Conservation (phyloP, 139 green algal genomes). For the Ettlia oleoabundans region DNA sequence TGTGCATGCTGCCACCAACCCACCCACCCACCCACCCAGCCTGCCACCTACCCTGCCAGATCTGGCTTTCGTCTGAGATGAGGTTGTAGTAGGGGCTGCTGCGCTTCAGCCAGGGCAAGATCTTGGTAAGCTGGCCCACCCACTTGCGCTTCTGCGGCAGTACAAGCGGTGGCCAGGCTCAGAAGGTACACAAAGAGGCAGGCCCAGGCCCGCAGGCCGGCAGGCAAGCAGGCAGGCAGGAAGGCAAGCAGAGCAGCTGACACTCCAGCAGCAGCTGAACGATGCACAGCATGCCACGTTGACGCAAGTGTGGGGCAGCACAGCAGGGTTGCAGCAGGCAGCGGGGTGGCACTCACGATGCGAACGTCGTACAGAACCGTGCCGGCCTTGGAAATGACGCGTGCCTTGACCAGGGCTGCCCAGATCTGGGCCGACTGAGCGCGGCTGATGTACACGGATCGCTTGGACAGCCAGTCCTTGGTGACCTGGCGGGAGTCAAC, state of each 20-base stretch:
- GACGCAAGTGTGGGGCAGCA: background rate
- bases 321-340: background rate
- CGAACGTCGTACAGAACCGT: conserved; percentile 5
- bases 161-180: background rate
- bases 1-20: background rate
- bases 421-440: background rate
- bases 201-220: too few species aligned
- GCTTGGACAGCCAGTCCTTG: background rate
- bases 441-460: conserved; percentile 15
- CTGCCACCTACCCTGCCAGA: conserved; percentile 39
- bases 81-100: conserved; percentile 11
- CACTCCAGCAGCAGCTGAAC: too few species aligned
- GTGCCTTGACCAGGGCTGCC: background rate
- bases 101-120: conserved; percentile 9
- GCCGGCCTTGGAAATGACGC: background rate
- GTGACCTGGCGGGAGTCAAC: background rate
- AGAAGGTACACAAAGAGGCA: too few species aligned
- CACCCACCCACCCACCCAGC: background rate
- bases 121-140: background rate
- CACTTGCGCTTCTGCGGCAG: background rate
- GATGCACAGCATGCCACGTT: too few species aligned
- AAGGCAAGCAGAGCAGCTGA: background rate
- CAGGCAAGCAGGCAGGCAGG: too few species aligned
- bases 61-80: conserved; percentile 23
- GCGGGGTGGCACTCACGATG: background rate